A percentile compares a stretch with the other conserved stretches of the same genome.
These are phyloP conservation scores for Kalmanozyma brasiliensis DNA, from an alignment of 1,284 basidiomycete species.

Conservation along the genomic window DNA sequence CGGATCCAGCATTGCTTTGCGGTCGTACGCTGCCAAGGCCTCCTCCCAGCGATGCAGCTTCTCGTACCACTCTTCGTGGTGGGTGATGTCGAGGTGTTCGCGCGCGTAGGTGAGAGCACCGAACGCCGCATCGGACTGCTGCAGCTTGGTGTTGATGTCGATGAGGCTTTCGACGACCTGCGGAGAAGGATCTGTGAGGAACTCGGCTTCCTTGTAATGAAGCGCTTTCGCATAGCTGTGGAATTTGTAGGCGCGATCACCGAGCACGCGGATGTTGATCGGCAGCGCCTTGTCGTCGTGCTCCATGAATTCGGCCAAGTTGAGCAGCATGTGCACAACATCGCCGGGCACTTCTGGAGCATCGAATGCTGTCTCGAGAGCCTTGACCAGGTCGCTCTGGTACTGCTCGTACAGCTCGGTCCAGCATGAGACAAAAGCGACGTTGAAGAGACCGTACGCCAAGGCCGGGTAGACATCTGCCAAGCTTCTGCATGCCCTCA, in stretches of 20 bases:
- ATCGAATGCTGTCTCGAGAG: slow-evolving; percentile 89
- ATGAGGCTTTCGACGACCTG: slow-evolving; percentile 92
- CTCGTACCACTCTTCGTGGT: slow-evolving; percentile 98
- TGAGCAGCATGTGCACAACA: slow-evolving; percentile 90
- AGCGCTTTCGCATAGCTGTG: slow-evolving; percentile 97
- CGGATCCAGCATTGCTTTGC: slow-evolving; percentile 76
- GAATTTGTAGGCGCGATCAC: slow-evolving; percentile 89
- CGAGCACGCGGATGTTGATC: slow-evolving; percentile 91
- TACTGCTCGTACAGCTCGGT: slow-evolving; percentile 84
- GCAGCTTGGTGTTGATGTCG: slow-evolving; percentile 94
- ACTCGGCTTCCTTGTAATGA: slow-evolving; percentile 99
- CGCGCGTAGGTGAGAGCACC: slow-evolving; percentile 65
- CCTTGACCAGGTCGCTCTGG: slow-evolving; percentile 76
- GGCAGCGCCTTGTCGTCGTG: slow-evolving; percentile 97
- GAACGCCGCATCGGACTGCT: slow-evolving; percentile 73
- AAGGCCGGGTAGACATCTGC: slow-evolving; percentile 92
- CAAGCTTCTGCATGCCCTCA: slow-evolving; percentile 92
- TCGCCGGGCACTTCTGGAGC: slow-evolving; percentile 84
- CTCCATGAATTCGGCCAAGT: slow-evolving; percentile 99
- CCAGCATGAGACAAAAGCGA: slow-evolving; percentile 98
- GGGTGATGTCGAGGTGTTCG: slow-evolving; percentile 76
- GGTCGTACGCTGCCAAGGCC: slow-evolving; percentile 86
- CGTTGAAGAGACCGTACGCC: slow-evolving; percentile 95
- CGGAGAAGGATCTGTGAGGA: slow-evolving; percentile 85
- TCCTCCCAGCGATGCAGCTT: slow-evolving; percentile 96